Evolutionary conservation across 2,329 filamentous ascomycete genomes (phyloP).

Genomic region (Epichloe elymi): DNA sequence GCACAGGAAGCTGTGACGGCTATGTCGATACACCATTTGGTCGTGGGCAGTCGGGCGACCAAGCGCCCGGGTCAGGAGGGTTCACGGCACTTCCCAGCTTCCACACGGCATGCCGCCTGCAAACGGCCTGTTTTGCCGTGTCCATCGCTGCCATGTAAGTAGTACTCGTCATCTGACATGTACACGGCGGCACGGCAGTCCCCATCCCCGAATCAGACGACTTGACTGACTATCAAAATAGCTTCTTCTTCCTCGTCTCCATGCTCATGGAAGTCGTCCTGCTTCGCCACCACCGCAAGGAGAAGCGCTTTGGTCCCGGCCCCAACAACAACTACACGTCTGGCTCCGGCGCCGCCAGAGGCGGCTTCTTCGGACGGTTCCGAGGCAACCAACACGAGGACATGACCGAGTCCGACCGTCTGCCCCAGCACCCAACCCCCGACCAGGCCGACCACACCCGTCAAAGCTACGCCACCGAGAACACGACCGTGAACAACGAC

Average conservation of each 20-base stretch:
- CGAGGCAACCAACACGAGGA: slow-evolving; percentile 16
- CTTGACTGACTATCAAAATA: slow-evolving; percentile 16
- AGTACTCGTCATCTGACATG: too few species aligned
- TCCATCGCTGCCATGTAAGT: slow-evolving; percentile 62
- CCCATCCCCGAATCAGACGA: neutral
- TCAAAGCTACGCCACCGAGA: slow-evolving; percentile 29
- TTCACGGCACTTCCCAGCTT: slow-evolving; percentile 36
- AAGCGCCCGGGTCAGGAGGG: slow-evolving; percentile 31
- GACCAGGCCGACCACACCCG: slow-evolving; percentile 25
- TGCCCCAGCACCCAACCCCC: slow-evolving; percentile 28
- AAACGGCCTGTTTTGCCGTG: slow-evolving; percentile 66
- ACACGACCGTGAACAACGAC: slow-evolving; percentile 20
- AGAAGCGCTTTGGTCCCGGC: slow-evolving; percentile 53
- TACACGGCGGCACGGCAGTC: too few species aligned
- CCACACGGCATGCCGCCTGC: slow-evolving; percentile 52
- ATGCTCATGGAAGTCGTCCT: slow-evolving; percentile 56
- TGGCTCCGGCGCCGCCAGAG: slow-evolving; percentile 21
- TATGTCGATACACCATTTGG: slow-evolving; percentile 57
- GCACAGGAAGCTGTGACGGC: slow-evolving; percentile 48
- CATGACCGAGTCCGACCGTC: slow-evolving; percentile 16
- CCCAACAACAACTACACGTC: slow-evolving; percentile 45
- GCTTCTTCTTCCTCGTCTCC: slow-evolving; percentile 63
- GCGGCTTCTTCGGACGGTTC: slow-evolving; percentile 22
- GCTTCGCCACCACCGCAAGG: slow-evolving; percentile 57
- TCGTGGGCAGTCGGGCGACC: slow-evolving; percentile 39